Evolutionary conservation across 345 rosid species (phyloP).

Genomic region (Physaria fendleri): DNA sequence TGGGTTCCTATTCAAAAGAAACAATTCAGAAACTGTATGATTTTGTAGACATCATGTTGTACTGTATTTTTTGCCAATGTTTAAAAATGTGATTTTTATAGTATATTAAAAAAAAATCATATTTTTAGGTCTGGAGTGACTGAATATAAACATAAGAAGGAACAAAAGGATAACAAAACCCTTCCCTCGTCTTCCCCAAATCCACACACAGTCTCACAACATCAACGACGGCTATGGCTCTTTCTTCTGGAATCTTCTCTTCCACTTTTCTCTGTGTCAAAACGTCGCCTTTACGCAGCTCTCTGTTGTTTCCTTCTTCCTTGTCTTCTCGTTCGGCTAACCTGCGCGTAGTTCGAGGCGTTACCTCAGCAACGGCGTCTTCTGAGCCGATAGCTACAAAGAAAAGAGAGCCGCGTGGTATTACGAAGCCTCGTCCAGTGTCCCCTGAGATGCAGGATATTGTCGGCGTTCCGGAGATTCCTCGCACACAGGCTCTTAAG

Average conservation of each 20-base stretch:
- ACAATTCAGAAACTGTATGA: conserved; percentile 13
- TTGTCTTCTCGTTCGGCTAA: conserved; percentile 12
- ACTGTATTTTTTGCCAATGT: neutral
- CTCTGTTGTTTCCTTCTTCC: conserved; percentile 12
- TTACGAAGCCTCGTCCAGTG: conserved; percentile 78
- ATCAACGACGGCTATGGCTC: too few species aligned
- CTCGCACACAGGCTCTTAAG: conserved; percentile 90
- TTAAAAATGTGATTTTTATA: neutral
- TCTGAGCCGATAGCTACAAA: conserved; percentile 42
- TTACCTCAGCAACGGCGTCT: conserved; percentile 49
- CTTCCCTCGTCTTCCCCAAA: conserved; percentile 18
- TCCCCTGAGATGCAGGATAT: conserved; percentile 83
- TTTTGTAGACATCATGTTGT: neutral
- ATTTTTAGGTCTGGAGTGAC: conserved; percentile 7
- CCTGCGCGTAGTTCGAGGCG: conserved; percentile 33
- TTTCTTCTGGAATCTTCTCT: conserved; percentile 40
- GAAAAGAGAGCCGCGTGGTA: conserved; percentile 60
- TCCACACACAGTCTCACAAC: neutral
- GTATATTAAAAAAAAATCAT: neutral
- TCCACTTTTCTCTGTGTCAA: conserved; percentile 37
- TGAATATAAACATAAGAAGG: neutral
- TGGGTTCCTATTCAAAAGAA: neutral
- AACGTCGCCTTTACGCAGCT: conserved; percentile 28
- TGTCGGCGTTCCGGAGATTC: conserved; percentile 70
- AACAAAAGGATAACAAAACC: conserved; percentile 38